Percentiles rank a stretch among this genome's conserved stretches.
Evolutionary conservation across 2,329 filamentous ascomycete genomes (phyloP).

Genomic region (Magnaporthiopsis incrustans): DNA sequence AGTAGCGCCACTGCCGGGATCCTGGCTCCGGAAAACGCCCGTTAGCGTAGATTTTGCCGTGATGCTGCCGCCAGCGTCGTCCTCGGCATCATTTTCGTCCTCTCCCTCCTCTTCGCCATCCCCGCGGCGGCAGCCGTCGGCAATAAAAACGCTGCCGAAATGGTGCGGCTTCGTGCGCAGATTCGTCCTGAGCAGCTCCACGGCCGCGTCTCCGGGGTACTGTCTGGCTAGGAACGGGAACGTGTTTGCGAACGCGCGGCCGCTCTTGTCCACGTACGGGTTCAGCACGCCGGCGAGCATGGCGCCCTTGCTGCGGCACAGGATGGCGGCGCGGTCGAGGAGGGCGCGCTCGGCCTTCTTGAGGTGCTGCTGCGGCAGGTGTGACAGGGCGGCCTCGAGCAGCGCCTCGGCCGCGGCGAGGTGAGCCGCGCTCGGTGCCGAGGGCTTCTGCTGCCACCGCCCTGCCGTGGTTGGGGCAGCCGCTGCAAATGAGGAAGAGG

Average conservation of each 20-base stretch:
- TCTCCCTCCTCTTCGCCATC: constrained; percentile 12
- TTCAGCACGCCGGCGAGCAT: constrained; percentile 80
- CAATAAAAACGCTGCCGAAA: constrained; percentile 19
- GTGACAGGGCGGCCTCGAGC: constrained; percentile 53
- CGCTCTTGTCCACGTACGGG: constrained; percentile 57
- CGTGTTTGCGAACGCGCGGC: constrained; percentile 62
- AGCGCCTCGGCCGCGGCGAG: constrained; percentile 50
- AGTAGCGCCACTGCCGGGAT: background rate
- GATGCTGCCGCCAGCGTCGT: constrained; percentile 24
- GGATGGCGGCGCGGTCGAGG: constrained; percentile 73
- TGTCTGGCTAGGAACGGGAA: constrained; percentile 68
- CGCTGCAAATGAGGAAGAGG: constrained; percentile 1
- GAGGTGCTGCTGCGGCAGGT: constrained; percentile 57
- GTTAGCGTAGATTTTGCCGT: background rate
- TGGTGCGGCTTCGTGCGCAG: constrained; percentile 34
- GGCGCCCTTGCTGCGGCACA: constrained; percentile 59
- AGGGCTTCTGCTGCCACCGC: constrained; percentile 16
- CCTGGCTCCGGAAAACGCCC: background rate
- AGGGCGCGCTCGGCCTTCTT: constrained; percentile 65
- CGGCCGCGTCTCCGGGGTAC: constrained; percentile 52
- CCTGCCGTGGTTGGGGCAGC: constrained; percentile 10
- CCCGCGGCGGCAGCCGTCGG: constrained; percentile 5
- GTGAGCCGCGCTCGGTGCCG: constrained; percentile 2
- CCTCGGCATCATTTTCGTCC: constrained; percentile 27
- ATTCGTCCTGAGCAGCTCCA: constrained; percentile 63